Evolutionary conservation across 225 moss, liverwort and hornwort species (phyloP), one percentile per base, ranked within the genome.

Genomic region (Lunularia cruciata): DNA sequence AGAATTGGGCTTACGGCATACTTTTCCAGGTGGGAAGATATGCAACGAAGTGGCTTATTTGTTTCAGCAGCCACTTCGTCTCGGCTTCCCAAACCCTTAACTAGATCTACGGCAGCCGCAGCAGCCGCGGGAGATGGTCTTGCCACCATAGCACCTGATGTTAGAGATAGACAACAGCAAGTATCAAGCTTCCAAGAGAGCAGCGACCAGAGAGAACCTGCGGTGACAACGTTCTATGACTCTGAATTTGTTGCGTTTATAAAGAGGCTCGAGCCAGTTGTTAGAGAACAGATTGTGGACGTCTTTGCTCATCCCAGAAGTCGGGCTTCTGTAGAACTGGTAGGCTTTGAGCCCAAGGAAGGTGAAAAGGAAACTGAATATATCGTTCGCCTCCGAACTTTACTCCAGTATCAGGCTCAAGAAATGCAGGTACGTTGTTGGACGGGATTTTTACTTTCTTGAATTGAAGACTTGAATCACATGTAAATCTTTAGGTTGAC

Each of bases 211-310:
- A 46, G 31, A 47, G 96, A 93, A 70, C 91, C 91, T 18, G 60
- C 89, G 65, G 86, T 98, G 30, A 98, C 93, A 60, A 93, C 92
- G 3, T 98, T 98, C 69, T 98, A 93, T 64, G 93, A 93, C 77
- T 83, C 85, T 15, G 87, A 82, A 65, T 93, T 98, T 67, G 86
- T 93, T 57, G 77, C 85, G 4, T 90, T 89, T 47, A 83, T 98
- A 53, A 87, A 75, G 65, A 67, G 71, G 47, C 78, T 91, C 8
- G 93, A 93, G 72, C 91, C 93, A 4, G 77, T 89, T 36, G 87
- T 92, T 15, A 90, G 87, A 78, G 86, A 98, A 69, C 83, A 77
- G 70, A 87, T 98, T 30, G 90, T 93, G 28, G 93, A 91, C 53
- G 66, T 98, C 26, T 93, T 98, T 86, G 86, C 93, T 70, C 90